Conservation (phyloP, 2,329 filamentous ascomycete genomes). For the Penicillium occitanis region DNA sequence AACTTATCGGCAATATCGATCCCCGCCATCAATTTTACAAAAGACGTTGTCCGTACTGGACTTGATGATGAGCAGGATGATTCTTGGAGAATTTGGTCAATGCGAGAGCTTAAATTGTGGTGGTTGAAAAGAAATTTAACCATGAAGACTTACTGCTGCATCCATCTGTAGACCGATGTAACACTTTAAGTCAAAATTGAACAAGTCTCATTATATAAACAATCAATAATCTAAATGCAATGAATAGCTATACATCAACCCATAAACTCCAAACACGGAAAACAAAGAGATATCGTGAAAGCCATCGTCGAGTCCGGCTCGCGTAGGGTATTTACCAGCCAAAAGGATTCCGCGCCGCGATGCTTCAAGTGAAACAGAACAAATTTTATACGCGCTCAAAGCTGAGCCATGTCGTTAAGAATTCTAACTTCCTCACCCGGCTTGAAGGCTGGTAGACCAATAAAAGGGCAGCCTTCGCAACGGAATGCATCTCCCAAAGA, state of each 20-base stretch:
- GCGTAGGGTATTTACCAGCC: constrained; percentile 13
- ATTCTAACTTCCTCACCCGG: constrained; percentile 91
- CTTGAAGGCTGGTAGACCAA: constrained; percentile 93
- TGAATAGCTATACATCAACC: neutral
- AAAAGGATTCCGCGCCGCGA: constrained; percentile 15
- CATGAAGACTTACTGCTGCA: neutral
- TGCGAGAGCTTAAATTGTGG: neutral
- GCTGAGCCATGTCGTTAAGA: constrained; percentile 79
- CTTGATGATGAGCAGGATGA: neutral
- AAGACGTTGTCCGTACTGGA: neutral
- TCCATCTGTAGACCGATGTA: neutral
- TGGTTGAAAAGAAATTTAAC: neutral
- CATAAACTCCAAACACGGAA: neutral
- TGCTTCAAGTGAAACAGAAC: constrained; percentile 7
- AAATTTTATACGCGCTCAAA: constrained; percentile 50
- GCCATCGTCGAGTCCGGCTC: constrained; percentile 11
- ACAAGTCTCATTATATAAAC: neutral
- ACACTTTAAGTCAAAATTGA: neutral
- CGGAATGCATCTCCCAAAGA: constrained; percentile 87
- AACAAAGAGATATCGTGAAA: neutral
- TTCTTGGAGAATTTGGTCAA: neutral
- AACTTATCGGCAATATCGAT: neutral
- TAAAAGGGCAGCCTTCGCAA: constrained; percentile 72
- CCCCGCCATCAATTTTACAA: neutral
- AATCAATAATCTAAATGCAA: constrained; percentile 4